Conservation (phyloP, 1,284 basidiomycete species). For the Ceratobasidium papillatum region DNA sequence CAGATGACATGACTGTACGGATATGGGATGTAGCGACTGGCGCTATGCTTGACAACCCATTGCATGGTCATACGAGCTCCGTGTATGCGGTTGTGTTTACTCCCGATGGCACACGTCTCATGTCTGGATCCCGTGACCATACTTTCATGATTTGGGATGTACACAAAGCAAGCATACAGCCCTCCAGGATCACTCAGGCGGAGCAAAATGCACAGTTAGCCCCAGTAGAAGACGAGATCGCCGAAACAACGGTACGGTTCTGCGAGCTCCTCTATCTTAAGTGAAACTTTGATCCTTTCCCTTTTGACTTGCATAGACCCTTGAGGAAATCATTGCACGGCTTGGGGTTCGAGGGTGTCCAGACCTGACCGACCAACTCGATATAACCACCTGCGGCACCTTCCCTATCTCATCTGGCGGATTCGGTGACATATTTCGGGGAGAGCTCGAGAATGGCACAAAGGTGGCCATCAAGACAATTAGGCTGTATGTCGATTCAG, state of each 20-base stretch:
- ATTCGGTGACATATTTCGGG: conserved; percentile 2
- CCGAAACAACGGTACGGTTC: background rate
- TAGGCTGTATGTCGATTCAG: background rate
- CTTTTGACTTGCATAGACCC: background rate
- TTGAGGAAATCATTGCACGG: background rate
- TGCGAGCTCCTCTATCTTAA: background rate
- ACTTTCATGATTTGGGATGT: conserved; percentile 91
- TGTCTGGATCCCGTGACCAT: conserved; percentile 86
- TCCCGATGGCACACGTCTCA: conserved; percentile 79
- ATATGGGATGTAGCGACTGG: conserved; percentile 86
- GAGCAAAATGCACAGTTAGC: background rate
- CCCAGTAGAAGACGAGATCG: background rate
- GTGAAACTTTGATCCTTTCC: background rate
- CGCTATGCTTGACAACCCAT: conserved; percentile 68
- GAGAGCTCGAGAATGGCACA: background rate
- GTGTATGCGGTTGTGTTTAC: conserved; percentile 88
- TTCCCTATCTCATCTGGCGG: conserved; percentile 1
- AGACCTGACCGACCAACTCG: background rate
- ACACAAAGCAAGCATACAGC: too few relatives aligned
- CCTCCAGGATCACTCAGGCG: background rate
- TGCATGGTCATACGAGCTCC: conserved; percentile 83
- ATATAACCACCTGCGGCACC: background rate
- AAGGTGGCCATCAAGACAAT: conserved; percentile 20
- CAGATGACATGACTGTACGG: conserved; percentile 82
- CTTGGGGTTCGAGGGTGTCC: background rate